These are phyloP conservation scores for Rhododendron kiyosumense DNA, from an alignment of 148 eudicot species.

Conservation along the genomic window DNA sequence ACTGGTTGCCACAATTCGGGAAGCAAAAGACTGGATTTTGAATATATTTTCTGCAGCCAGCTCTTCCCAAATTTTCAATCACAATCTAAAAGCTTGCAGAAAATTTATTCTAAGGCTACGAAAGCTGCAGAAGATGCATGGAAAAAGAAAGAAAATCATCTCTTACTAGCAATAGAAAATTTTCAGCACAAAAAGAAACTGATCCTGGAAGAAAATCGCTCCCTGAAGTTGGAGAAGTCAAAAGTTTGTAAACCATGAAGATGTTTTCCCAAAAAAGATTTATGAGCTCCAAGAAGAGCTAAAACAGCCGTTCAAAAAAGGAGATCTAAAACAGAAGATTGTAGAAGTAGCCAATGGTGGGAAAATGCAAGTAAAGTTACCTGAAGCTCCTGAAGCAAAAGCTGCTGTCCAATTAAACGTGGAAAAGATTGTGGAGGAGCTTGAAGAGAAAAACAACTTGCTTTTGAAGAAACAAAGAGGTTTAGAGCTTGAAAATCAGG, in stretches of 20 bases:
- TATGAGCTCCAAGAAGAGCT: slow-evolving; percentile 42
- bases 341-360: slow-evolving; percentile 38
- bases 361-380: slow-evolving; percentile 34
- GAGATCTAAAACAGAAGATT: slow-evolving; percentile 29
- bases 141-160: slow-evolving; percentile 47
- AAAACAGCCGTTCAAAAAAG: too few relatives aligned
- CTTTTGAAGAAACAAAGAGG: slow-evolving; percentile 21
- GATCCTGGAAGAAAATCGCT: slow-evolving; percentile 37
- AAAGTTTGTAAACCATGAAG: slow-evolving; percentile 14
- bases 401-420: slow-evolving; percentile 15
- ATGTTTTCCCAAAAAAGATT: slow-evolving; percentile 9
- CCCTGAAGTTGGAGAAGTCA: slow-evolving; percentile 39
- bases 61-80: slow-evolving; percentile 68
- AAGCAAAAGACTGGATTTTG: slow-evolving; percentile 78
- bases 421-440: slow-evolving; percentile 37
- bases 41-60: slow-evolving; percentile 75
- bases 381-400: slow-evolving; percentile 31
- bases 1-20: slow-evolving; percentile 79
- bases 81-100: slow-evolving; percentile 36
- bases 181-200: slow-evolving; percentile 43
- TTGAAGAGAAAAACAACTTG: slow-evolving; percentile 35
- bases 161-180: slow-evolving; percentile 42
- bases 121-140: slow-evolving; percentile 61
- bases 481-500: slow-evolving; percentile 29
- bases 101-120: slow-evolving; percentile 48